Percentiles rank a stretch among this genome's conserved stretches.
phyloP scores from a whole-genome alignment of 225 moss, liverwort and hornwort species.

The Bryum argenteum region DNA sequence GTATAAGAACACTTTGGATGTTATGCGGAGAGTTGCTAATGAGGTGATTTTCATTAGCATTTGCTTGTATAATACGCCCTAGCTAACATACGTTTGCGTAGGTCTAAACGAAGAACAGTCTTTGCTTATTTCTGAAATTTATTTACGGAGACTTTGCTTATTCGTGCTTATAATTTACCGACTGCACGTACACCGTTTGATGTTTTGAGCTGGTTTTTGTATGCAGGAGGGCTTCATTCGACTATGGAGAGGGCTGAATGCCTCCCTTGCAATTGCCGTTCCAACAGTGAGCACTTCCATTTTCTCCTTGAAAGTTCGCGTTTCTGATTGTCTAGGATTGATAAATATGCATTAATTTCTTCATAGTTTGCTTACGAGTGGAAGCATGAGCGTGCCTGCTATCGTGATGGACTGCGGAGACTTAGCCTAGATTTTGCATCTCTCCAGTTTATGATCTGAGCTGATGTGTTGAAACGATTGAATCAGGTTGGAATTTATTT shows the following conservation, averaged over 20 bases:
- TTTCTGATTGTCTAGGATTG: background rate
- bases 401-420: background rate
- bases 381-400: background rate
- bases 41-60: slow-evolving; percentile 37
- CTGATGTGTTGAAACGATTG: slow-evolving; percentile 24
- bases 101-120: no score
- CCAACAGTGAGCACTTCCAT: slow-evolving; percentile 47
- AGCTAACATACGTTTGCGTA: background rate
- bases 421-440: background rate
- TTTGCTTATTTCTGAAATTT: background rate
- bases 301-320: background rate
- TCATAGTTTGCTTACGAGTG: background rate
- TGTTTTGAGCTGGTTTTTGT: slow-evolving; percentile 24
- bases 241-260: slow-evolving; percentile 64
- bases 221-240: slow-evolving; percentile 62
- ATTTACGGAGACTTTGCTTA: background rate
- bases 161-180: background rate
- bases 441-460: background rate
- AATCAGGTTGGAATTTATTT: slow-evolving; percentile 91
- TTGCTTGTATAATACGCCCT: background rate
- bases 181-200: background rate
- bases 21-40: slow-evolving; percentile 48
- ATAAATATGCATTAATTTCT: no score
- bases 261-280: slow-evolving; percentile 60
- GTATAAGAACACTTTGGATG: slow-evolving; percentile 59